Percentiles rank a stretch among this genome's conserved stretches.
phyloP scores from a whole-genome alignment of 192 early-diverging fungal species.

The Coemansia sp. region DNA sequence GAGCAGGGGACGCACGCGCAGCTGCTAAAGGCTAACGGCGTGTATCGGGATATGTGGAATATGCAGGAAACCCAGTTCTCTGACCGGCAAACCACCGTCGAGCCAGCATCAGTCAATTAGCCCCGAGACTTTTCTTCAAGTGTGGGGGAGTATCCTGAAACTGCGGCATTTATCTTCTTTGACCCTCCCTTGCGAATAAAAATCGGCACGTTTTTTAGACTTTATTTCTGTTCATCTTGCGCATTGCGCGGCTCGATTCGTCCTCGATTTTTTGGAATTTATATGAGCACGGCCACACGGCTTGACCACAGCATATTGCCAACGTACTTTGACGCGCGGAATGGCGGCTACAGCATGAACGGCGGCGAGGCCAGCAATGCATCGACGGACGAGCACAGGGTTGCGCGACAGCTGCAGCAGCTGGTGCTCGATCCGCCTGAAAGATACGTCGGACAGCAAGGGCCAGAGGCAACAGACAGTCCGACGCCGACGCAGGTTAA shows the following conservation, averaged over 20 bases:
- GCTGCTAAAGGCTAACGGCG: conserved; percentile 60
- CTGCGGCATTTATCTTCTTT: no score
- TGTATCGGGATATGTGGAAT: conserved; percentile 89
- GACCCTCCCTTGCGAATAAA: no score
- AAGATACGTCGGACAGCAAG: background rate
- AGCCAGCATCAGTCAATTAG: no score
- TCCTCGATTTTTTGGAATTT: background rate
- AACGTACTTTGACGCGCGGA: background rate
- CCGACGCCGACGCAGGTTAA: background rate
- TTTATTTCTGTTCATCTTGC: no score
- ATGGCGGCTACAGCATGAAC: background rate
- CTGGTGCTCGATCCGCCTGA: conserved; percentile 12
- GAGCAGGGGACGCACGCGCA: conserved; percentile 85
- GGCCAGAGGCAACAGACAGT: background rate
- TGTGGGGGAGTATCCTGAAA: no score
- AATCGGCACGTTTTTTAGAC: no score
- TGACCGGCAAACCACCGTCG: no score
- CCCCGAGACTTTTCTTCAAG: no score
- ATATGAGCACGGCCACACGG: conserved; percentile 9
- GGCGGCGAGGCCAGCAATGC: background rate
- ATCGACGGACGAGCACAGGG: conserved; percentile 6
- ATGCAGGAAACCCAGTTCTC: conserved; percentile 41
- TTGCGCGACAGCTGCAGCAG: conserved; percentile 39
- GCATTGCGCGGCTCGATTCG: no score
- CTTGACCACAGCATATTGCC: background rate